Evolutionary conservation across 108 stramenopile genomes (phyloP), one percentile per base, ranked within the genome.

Genomic region (Pseudonitzschia delicatissima): DNA sequence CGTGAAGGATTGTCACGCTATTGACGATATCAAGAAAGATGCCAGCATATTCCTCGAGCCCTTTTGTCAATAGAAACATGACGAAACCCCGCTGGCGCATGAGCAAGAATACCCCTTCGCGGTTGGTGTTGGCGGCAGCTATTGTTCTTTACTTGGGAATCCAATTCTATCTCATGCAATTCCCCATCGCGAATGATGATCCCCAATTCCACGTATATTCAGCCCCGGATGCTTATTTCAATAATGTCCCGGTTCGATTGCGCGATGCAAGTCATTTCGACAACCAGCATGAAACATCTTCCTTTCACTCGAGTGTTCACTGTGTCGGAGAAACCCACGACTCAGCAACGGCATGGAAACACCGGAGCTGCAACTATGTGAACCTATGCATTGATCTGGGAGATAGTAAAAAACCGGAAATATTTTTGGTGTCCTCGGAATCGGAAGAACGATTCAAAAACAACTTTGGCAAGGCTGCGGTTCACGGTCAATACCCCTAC

Each of bases 281-380:
- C n/a, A 55, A 33, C 29, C n/a, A 1, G 32, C 31, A 8, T 4
- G 8, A 15, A 15, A 12, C 35, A 47, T 32, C n/a, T 15, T n/a
- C 32, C 0, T 74, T 68, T 42, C 67, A 68, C 35, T 81, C 80
- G 8, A 52, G 23, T 15, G 69, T 73, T 2, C 81, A 86, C 51
- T 86, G 85, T 44, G 76, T 80, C 20, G 85, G 85, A 17, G 77
- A 82, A 49, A 86, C 76, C 29, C 77, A 64, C 67, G 51, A 76
- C 32, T 33, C 65, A 31, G 63, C 67, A 8, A 69, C 73, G 11
- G 69, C 77, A 3, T 83, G 82, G 82, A 63, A 62, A 42, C 74
- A 77, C 28, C 67, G 73, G 32, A 78, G 77, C 18, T 86, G 85
- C 37, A 61, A 72, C 5, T 72, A 76, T 23, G 50, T 62, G 2